These are phyloP conservation scores for Lentinula boryana DNA, from an alignment of 768 basidiomycete genomes.

Conservation along the genomic window DNA sequence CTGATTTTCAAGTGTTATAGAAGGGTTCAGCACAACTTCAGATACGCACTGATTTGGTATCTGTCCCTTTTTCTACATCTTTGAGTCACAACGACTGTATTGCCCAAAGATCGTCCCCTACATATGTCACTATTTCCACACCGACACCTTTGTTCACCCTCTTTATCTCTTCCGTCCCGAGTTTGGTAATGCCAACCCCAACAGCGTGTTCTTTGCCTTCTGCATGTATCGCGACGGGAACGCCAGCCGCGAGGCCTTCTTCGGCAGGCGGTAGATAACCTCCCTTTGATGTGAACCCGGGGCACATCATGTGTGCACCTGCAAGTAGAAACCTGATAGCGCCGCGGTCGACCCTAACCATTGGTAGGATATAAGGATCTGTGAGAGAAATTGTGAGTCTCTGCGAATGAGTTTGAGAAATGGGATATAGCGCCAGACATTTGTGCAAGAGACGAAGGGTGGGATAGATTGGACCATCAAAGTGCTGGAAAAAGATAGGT, in stretches of 20 bases:
- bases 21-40: background rate
- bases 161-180: slow-evolving; percentile 86
- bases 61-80: background rate
- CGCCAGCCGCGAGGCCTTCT: slow-evolving; percentile 58
- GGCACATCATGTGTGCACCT: slow-evolving; percentile 96
- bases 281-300: slow-evolving; percentile 89
- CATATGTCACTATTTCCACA: slow-evolving; percentile 79
- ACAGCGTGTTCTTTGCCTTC: slow-evolving; percentile 93
- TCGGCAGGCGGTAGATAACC: slow-evolving; percentile 79
- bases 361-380: slow-evolving; percentile 92
- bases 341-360: slow-evolving; percentile 88
- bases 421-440: slow-evolving; percentile 46
- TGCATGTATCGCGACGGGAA: slow-evolving; percentile 86
- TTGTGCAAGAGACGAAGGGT: slow-evolving; percentile 87
- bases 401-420: background rate
- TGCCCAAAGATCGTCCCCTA: slow-evolving; percentile 88
- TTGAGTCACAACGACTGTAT: slow-evolving; percentile 48
- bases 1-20: background rate
- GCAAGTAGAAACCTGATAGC: slow-evolving; percentile 96
- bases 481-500: slow-evolving; percentile 94
- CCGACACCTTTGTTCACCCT: slow-evolving; percentile 85
- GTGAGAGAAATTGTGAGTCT: slow-evolving; percentile 1
- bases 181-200: slow-evolving; percentile 77
- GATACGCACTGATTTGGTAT: background rate
- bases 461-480: slow-evolving; percentile 89